Percentiles rank a stretch among this genome's conserved stretches.
Conservation (phyloP, 148 eudicot genomes). For the Drosera capensis region DNA sequence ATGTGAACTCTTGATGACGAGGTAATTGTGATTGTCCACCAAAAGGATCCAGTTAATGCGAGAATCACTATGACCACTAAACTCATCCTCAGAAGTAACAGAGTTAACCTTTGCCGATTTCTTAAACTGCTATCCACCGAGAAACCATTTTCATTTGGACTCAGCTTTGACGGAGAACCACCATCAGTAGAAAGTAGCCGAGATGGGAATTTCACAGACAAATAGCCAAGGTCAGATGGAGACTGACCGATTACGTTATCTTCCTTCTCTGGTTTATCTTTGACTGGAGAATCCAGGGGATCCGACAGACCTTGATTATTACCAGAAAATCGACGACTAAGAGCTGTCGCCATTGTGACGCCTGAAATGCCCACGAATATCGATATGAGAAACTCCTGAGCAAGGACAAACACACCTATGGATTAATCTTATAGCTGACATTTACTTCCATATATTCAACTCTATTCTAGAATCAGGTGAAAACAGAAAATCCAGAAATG, state of each 20-base stretch:
- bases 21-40: slow-evolving; percentile 83
- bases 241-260: slow-evolving; percentile 31
- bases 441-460: neutral
- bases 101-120: slow-evolving; percentile 9
- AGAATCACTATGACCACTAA: slow-evolving; percentile 10
- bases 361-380: neutral
- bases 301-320: slow-evolving; percentile 42
- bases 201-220: slow-evolving; percentile 30
- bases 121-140: slow-evolving; percentile 35
- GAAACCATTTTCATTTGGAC: slow-evolving; percentile 45
- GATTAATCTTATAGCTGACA: neutral
- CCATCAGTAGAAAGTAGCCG: slow-evolving; percentile 30
- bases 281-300: slow-evolving; percentile 58
- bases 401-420: neutral
- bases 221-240: slow-evolving; percentile 28
- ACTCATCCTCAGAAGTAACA: slow-evolving; percentile 10
- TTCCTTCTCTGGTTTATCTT: slow-evolving; percentile 67
- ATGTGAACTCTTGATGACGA: slow-evolving; percentile 61
- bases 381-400: neutral
- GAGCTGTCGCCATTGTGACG: slow-evolving; percentile 76
- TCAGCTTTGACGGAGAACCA: slow-evolving; percentile 29
- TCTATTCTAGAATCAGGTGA: neutral
- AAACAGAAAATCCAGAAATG: too few relatives aligned
- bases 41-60: slow-evolving; percentile 39
- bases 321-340: slow-evolving; percentile 52